phyloP scores from a whole-genome alignment of 2,329 filamentous ascomycete species.

The Lasiodiplodia sp. region DNA sequence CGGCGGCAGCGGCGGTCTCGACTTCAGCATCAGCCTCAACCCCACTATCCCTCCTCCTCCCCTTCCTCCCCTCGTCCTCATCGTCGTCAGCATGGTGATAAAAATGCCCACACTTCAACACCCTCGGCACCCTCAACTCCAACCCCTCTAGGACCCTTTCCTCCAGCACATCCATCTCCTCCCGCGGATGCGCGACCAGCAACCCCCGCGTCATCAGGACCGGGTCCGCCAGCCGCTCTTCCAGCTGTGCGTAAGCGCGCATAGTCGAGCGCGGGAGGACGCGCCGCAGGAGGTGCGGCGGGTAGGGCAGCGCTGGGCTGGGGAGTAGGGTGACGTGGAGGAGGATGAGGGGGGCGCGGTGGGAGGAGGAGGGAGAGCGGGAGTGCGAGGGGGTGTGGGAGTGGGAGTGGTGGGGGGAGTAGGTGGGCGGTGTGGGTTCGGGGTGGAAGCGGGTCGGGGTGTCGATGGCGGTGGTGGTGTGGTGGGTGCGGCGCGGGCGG shows the following conservation, averaged over 20 bases:
- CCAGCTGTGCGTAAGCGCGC: constrained; percentile 65
- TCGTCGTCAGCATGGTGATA: constrained; percentile 48
- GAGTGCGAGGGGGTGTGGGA: neutral
- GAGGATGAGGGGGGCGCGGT: constrained; percentile 69
- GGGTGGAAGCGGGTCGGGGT: constrained; percentile 1
- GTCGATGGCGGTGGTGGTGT: neutral
- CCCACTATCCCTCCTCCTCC: constrained; percentile 43
- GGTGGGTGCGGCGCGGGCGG: neutral
- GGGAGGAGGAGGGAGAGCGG: neutral
- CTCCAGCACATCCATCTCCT: constrained; percentile 81
- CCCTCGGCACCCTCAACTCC: constrained; percentile 73
- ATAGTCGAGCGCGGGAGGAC: constrained; percentile 62
- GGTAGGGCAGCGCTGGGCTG: constrained; percentile 68
- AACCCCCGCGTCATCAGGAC: constrained; percentile 74
- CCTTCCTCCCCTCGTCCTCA: constrained; percentile 55
- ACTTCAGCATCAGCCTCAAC: constrained; percentile 2
- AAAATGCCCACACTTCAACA: constrained; percentile 80
- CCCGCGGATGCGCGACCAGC: constrained; percentile 77
- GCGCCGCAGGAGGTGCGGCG: constrained; percentile 51
- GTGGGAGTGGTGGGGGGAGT: neutral
- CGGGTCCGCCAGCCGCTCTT: constrained; percentile 75
- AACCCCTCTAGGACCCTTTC: constrained; percentile 78
- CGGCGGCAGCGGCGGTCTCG: constrained; percentile 19
- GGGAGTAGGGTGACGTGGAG: constrained; percentile 80
- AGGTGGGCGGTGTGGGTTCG: neutral